A percentile compares a stretch with the other conserved stretches of the same genome.
phyloP scores from a whole-genome alignment of 2,329 filamentous ascomycete genomes.

The Talaromyces verruculosus region DNA sequence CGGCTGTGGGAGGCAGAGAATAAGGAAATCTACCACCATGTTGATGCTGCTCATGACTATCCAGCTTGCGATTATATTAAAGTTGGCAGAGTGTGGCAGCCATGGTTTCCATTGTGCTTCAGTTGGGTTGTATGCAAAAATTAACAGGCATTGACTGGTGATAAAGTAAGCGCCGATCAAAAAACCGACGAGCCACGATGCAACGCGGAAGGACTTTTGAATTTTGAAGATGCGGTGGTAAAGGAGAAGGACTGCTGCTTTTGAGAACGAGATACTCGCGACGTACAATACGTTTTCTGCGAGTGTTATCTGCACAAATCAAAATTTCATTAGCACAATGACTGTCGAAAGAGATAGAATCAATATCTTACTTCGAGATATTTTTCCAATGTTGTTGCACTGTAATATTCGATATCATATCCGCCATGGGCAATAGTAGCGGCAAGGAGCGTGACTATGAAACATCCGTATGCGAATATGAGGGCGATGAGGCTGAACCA shows the following conservation, averaged over 20 bases:
- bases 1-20: not conserved
- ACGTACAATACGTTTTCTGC: constrained; percentile 2
- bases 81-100: not conserved
- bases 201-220: constrained; percentile 1
- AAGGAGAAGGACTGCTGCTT: not conserved
- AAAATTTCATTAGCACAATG: not conserved
- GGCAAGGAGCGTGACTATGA: not conserved
- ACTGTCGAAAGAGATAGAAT: not conserved
- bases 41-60: not conserved
- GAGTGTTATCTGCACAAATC: not conserved
- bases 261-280: constrained; percentile 1
- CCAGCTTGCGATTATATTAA: constrained; percentile 1
- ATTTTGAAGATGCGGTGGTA: constrained; percentile 1
- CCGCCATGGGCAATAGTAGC: not conserved
- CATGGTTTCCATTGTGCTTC: not conserved
- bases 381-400: constrained; percentile 1
- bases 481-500: constrained; percentile 1
- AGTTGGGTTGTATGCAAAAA: constrained; percentile 1
- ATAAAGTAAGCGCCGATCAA: not conserved
- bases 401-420: constrained; percentile 1
- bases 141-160: not conserved
- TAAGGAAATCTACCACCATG: constrained; percentile 2
- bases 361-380: not conserved
- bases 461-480: not conserved
- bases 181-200: not conserved